These are phyloP conservation scores for Pterocarpus santalinus DNA, from an alignment of 306 rosid genomes.

Conservation along the genomic window DNA sequence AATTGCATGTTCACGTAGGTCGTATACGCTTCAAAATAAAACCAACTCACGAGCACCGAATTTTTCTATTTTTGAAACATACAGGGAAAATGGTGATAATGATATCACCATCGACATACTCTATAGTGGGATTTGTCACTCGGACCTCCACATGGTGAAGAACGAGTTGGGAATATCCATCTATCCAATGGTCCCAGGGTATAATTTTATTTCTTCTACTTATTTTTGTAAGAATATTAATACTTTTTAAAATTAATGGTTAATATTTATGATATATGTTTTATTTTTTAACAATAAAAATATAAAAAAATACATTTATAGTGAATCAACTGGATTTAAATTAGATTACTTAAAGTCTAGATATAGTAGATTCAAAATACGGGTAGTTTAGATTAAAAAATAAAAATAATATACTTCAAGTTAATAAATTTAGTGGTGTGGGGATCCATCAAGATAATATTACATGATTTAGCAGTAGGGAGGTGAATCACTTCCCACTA, in stretches of 20 bases:
- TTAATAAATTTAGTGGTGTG: no score
- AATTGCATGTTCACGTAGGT: not conserved
- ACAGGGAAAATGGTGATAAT: conserved; percentile 44
- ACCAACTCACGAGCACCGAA: not conserved
- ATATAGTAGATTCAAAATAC: no score
- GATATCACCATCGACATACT: conserved; percentile 46
- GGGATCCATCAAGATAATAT: no score
- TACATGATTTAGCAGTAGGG: no score
- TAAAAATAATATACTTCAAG: no score
- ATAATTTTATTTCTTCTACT: conserved; percentile 21
- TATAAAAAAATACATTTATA: no score
- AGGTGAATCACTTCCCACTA: no score
- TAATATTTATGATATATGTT: no score
- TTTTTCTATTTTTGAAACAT: not conserved
- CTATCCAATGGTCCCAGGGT: conserved; percentile 64
- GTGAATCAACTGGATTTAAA: no score
- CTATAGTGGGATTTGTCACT: conserved; percentile 58
- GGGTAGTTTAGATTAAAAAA: no score
- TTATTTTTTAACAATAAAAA: no score
- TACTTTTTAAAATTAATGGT: not conserved
- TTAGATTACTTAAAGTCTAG: no score
- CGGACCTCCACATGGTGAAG: conserved; percentile 52
- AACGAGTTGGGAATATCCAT: conserved; percentile 49
- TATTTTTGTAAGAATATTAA: not conserved
- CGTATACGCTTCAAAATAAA: not conserved